Base-by-base conservation (phyloP, 2,329 filamentous ascomycete genomes). In the Cladosporium halotolerans region DNA sequence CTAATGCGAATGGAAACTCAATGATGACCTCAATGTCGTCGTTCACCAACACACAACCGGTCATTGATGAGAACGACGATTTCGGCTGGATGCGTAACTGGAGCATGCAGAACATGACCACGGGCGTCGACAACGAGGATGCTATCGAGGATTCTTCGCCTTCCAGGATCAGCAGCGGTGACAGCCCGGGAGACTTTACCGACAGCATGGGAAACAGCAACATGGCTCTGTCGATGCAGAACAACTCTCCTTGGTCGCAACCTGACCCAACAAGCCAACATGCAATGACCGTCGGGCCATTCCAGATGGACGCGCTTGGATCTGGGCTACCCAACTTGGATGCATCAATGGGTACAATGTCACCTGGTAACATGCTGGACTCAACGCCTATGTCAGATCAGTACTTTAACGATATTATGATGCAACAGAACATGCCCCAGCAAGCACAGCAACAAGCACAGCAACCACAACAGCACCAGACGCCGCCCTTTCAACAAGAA, bases 101-200 rank as follows among this genome's bases (percentile, higher is more conserved):
- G 67, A 89, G 93, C 58, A 82, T 85, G 63, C 82, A 87, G 43
- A 49, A 48, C 32, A 82, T 92, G 77, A 79, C 63, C 65, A 56
- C 69, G 66, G 60, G 60, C 78, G 51, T 63, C 62, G 81, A 80
- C 53, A 86, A 86, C 63, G 90, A 96, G 62, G 86, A 84, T 60
- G 89, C 88, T 28, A 81, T 96, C 51, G 92, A 96, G 63, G 90
- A 88, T 55, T 97, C 93, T 9, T 97, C 93, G 11, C 93, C 93
- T 13, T 97, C 93, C 8, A 90, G 90, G 44, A 92, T 97, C 69
- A 97, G 92, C 74, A 97, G 92, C 73, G 95, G 89, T 41, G 89
- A 88, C 55, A 97, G 91, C 71, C 91, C 95, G 66, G 92, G 88
- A 68, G 88, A 86, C 47, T 88, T 91, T 69, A 95, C 89, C 71